Evolutionary conservation across 345 rosid species (phyloP).

Genomic region (Salix udensis): DNA sequence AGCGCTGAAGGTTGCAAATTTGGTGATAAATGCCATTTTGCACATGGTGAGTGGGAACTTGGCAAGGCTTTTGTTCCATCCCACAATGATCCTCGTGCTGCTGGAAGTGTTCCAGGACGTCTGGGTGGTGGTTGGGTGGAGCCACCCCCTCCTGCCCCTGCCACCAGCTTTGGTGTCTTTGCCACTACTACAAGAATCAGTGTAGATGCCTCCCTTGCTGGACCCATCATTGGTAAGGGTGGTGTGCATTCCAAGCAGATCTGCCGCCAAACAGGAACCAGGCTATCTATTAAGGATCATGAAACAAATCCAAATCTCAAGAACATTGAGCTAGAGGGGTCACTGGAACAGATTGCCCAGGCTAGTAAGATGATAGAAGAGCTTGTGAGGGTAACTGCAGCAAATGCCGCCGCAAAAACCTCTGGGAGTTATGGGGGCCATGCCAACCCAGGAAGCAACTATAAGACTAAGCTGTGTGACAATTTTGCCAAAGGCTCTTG

Average conservation of each 20-base stretch:
- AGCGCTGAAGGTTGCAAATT: slow-evolving; percentile 68
- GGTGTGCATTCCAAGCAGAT: slow-evolving; percentile 77
- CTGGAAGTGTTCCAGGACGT: slow-evolving; percentile 44
- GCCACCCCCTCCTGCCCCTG: slow-evolving; percentile 40
- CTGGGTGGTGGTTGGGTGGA: slow-evolving; percentile 40
- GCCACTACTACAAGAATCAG: slow-evolving; percentile 80
- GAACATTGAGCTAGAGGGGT: slow-evolving; percentile 82
- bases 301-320: slow-evolving; percentile 60
- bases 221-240: slow-evolving; percentile 80
- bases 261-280: slow-evolving; percentile 73
- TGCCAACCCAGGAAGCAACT: slow-evolving; percentile 51
- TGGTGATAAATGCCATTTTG: slow-evolving; percentile 71
- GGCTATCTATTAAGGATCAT: slow-evolving; percentile 64
- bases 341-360: slow-evolving; percentile 74
- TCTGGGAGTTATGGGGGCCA: slow-evolving; percentile 38
- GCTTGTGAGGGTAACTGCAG: slow-evolving; percentile 52
- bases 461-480: slow-evolving; percentile 79
- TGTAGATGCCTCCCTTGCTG: slow-evolving; percentile 80
- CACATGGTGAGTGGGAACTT: slow-evolving; percentile 77
- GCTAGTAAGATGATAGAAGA: slow-evolving; percentile 80
- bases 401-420: slow-evolving; percentile 22
- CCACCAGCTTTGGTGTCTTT: slow-evolving; percentile 69
- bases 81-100: slow-evolving; percentile 45
- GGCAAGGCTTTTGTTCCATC: slow-evolving; percentile 45
- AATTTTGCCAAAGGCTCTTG: slow-evolving; percentile 74